Conservation (phyloP, 73 alveolate genomes). For the Breviolum minutum region DNA sequence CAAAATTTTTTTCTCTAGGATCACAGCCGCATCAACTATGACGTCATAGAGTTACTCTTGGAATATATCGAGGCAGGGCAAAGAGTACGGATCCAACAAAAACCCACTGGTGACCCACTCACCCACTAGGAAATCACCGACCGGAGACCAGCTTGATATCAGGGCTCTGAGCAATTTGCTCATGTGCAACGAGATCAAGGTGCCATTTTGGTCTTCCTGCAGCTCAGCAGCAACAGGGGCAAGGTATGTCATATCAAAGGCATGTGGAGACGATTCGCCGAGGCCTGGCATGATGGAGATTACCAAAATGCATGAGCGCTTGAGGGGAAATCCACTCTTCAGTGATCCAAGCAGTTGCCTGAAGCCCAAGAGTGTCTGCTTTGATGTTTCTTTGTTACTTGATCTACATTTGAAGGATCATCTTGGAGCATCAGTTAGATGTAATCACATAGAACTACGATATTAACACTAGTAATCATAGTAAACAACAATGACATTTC, state of each 20-base stretch:
- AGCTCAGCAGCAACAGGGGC: not conserved
- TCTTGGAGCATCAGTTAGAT: no score
- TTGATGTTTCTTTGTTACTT: no score
- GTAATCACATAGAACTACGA: no score
- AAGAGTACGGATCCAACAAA: not conserved
- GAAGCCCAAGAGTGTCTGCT: not conserved
- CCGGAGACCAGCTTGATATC: not conserved
- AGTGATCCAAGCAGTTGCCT: slow-evolving; percentile 64
- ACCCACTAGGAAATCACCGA: not conserved
- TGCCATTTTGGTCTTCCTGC: slow-evolving; percentile 53
- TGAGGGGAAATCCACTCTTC: slow-evolving; percentile 46
- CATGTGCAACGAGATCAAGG: slow-evolving; percentile 66
- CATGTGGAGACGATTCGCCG: not conserved
- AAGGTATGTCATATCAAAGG: not conserved
- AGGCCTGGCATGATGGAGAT: slow-evolving; percentile 95
- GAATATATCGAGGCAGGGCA: slow-evolving; percentile 68
- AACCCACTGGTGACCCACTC: not conserved
- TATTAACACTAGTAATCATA: no score
- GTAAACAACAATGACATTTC: no score
- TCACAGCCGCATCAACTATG: slow-evolving; percentile 89
- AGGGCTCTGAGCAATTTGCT: slow-evolving; percentile 76
- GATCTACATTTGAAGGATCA: no score
- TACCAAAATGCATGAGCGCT: slow-evolving; percentile 83
- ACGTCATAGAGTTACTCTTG: slow-evolving; percentile 48
- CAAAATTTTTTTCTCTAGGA: not conserved